A percentile compares a stretch with the other conserved stretches of the same genome.
Conservation (phyloP, 129 eudicot species). For the Glebionis coronaria region DNA sequence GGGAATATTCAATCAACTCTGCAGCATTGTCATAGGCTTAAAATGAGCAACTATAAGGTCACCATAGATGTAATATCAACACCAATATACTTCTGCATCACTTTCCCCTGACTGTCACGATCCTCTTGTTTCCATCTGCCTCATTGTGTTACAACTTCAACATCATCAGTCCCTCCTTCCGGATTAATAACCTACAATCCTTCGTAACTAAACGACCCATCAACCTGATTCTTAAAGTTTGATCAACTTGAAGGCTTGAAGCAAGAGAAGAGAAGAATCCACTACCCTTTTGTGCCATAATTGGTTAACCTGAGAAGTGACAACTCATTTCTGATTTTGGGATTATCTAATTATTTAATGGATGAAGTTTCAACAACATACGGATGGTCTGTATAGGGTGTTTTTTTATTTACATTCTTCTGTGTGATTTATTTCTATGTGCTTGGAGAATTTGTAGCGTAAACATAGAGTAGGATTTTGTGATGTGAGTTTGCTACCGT, state of each 20-base stretch:
- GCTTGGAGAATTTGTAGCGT: too few species aligned
- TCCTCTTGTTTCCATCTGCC: slow-evolving; percentile 93
- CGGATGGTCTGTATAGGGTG: too few species aligned
- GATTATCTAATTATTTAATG: too few species aligned
- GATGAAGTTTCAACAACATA: too few species aligned
- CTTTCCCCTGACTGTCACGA: slow-evolving; percentile 89
- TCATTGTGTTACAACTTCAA: slow-evolving; percentile 70
- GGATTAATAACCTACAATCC: slow-evolving; percentile 25
- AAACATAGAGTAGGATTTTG: too few species aligned
- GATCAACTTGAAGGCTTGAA: slow-evolving; percentile 49
- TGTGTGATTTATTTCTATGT: too few species aligned
- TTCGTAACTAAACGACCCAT: slow-evolving; percentile 71
- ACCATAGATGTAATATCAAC: slow-evolving; percentile 36
- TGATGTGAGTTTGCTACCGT: too few species aligned
- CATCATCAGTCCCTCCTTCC: slow-evolving; percentile 84
- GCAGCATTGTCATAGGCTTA: slow-evolving; percentile 97
- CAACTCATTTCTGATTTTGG: too few species aligned
- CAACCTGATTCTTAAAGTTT: slow-evolving; percentile 43
- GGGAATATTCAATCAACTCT: slow-evolving; percentile 26
- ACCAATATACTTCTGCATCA: slow-evolving; percentile 23
- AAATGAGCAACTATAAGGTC: slow-evolving; percentile 81
- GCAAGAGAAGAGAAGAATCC: slow-evolving; percentile 58
- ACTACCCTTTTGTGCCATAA: slow-evolving; percentile 20
- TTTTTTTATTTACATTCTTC: too few species aligned
- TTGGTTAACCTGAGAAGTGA: too few species aligned